Evolutionary conservation across 2,329 filamentous ascomycete genomes (phyloP), one percentile per base, ranked within the genome.

Genomic region (Scedosporium dehoogii): DNA sequence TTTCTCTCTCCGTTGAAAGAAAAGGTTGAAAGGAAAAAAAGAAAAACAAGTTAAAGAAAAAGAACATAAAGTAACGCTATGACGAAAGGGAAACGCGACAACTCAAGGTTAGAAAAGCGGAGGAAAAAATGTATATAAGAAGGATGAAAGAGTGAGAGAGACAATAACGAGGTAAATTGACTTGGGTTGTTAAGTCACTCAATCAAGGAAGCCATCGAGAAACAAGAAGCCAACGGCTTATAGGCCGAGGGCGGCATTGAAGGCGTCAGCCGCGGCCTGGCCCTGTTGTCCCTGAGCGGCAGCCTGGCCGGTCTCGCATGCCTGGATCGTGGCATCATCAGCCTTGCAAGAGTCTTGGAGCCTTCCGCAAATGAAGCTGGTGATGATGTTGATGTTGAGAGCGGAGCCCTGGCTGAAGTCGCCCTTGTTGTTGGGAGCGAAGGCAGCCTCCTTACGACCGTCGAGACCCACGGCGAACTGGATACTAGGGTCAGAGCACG

Each of bases 321-420:
- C 64, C 7, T 63, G 62, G 5, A 62, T 60, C 3, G 65, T 63
- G 1, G 65, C 64, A 1, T 62, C 60, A 58, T 62, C 44, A 16
- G 68, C 68, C 65, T 66, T 66, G 65, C 67, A 69, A 53, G 60
- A 62, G 55, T 68, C 73, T 38, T 67, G 63, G 21, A 79, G 69
- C 62, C 76, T 76, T 44, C 71, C 67, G 69, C 77, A 80, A 68
- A 79, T 78, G 67, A 81, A 81, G 58, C 71, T 65, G n/a, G 78
- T 71, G 65, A 81, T 77, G 67, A 80, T 63, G 46, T 66, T 66
- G 62, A 70, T 67, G 63, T 67, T 68, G 53, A 68, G 65, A 29
- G 80, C 80, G 5, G 78, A 81, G 62, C 80, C 80, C 71, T 83
- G 81, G 70, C 73, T 76, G 73, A 83, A 84, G 68, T 76, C 73